These are phyloP conservation scores for Neltuma alba DNA, from an alignment of 306 rosid species.

Conservation along the genomic window DNA sequence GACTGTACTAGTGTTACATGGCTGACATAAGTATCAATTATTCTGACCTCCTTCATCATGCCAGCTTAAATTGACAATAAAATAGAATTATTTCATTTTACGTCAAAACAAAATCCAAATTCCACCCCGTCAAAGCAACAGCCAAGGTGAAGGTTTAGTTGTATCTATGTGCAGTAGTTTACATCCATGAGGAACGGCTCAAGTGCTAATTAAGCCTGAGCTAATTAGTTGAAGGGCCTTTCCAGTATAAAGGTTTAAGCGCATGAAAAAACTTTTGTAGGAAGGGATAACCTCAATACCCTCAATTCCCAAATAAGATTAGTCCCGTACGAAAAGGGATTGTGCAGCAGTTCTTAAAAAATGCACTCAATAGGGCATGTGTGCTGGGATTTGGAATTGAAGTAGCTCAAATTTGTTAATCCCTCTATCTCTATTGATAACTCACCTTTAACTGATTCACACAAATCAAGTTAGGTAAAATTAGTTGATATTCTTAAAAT, in stretches of 20 bases:
- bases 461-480: too few relatives aligned
- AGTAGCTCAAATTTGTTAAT: too few relatives aligned
- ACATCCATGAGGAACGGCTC: not conserved
- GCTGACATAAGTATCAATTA: not conserved
- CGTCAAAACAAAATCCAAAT: slow-evolving; percentile 1
- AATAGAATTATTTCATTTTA: not conserved
- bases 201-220: not conserved
- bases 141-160: slow-evolving; percentile 4
- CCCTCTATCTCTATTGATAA: too few relatives aligned
- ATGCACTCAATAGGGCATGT: not conserved
- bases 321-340: not conserved
- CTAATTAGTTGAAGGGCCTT: not conserved
- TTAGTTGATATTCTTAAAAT: too few relatives aligned
- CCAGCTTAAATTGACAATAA: not conserved
- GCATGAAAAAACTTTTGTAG: not conserved
- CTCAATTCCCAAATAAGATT: not conserved
- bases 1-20: not conserved
- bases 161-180: not conserved
- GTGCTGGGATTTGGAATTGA: not conserved
- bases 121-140: not conserved
- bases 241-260: not conserved
- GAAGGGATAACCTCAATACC: not conserved
- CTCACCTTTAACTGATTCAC: too few relatives aligned
- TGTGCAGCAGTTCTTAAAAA: not conserved
- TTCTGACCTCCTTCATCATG: not conserved